Evolutionary conservation across 192 early-diverging fungal species (phyloP).

Genomic region (Coemansia sp.): DNA sequence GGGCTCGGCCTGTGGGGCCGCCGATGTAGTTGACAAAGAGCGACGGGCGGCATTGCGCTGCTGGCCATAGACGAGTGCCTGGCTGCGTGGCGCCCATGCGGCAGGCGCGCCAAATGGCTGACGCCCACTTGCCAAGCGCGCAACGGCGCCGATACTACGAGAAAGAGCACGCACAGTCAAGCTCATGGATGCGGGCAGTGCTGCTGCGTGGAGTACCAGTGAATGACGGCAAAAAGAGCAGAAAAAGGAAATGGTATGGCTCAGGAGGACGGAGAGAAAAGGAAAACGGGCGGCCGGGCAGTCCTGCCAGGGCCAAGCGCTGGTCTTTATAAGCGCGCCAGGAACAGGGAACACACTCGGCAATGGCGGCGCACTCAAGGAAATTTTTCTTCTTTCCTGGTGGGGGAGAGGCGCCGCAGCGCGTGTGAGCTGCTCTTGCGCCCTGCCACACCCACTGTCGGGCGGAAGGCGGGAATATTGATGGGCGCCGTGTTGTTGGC

Average conservation of each 20-base stretch:
- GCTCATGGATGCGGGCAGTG: constrained; percentile 27
- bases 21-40: constrained; percentile 23
- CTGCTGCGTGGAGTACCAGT: not conserved
- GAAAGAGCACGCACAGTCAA: constrained; percentile 12
- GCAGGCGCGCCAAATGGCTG: not conserved
- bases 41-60: not conserved
- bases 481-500: no score
- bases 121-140: not conserved
- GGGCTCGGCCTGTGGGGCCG: constrained; percentile 29
- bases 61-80: not conserved
- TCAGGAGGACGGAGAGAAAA: no score
- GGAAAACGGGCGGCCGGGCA: no score
- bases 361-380: no score
- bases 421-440: no score
- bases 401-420: no score
- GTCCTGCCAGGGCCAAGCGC: no score
- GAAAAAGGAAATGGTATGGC: not conserved
- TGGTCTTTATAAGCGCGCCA: no score
- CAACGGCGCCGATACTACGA: constrained; percentile 13
- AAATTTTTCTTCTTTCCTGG: no score
- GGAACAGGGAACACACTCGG: no score
- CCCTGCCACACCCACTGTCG: no score
- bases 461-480: no score
- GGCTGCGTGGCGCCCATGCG: not conserved
- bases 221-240: not conserved